Evolutionary conservation across 164 flowering plant species (phyloP).

Genomic region (Macadamia tetraphylla): DNA sequence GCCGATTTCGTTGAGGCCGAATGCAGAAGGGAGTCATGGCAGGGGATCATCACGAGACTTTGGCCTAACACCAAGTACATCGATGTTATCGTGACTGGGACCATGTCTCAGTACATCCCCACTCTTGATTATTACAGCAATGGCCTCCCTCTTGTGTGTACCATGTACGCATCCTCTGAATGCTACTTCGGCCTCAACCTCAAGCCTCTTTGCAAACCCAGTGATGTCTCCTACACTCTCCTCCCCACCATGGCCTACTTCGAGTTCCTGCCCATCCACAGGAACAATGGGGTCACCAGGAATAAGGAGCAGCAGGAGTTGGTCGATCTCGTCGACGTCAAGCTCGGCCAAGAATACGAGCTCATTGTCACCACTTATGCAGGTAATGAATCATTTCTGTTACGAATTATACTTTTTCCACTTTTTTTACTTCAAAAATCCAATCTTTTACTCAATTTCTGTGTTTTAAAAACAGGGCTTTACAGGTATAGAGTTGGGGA

Average conservation of each 20-base stretch:
- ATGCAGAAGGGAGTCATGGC: slow-evolving; percentile 67
- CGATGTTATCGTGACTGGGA: slow-evolving; percentile 93
- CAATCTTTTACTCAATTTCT: neutral
- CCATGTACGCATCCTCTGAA: slow-evolving; percentile 97
- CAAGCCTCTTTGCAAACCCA: slow-evolving; percentile 74
- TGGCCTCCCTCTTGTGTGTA: slow-evolving; percentile 85
- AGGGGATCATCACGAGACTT: slow-evolving; percentile 80
- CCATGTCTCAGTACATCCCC: slow-evolving; percentile 96
- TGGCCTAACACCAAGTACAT: slow-evolving; percentile 97
- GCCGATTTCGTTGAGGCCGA: slow-evolving; percentile 72
- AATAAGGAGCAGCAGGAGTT: slow-evolving; percentile 65
- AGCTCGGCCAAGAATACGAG: slow-evolving; percentile 90
- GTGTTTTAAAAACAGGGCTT: slow-evolving; percentile 42
- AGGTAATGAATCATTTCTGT: slow-evolving; percentile 32
- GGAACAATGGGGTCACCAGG: slow-evolving; percentile 33
- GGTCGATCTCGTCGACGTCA: slow-evolving; percentile 83
- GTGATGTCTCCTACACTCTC: slow-evolving; percentile 85
- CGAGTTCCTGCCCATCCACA: slow-evolving; percentile 78
- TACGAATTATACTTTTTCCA: neutral
- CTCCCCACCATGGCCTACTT: slow-evolving; percentile 91
- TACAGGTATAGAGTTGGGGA: slow-evolving; percentile 92
- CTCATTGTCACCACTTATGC: slow-evolving; percentile 96
- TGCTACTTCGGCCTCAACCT: slow-evolving; percentile 91
- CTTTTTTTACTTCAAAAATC: neutral
- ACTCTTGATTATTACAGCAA: slow-evolving; percentile 85